phyloP scores from a whole-genome alignment of 129 eudicot genomes.

The Centrapalus pauciflorus region DNA sequence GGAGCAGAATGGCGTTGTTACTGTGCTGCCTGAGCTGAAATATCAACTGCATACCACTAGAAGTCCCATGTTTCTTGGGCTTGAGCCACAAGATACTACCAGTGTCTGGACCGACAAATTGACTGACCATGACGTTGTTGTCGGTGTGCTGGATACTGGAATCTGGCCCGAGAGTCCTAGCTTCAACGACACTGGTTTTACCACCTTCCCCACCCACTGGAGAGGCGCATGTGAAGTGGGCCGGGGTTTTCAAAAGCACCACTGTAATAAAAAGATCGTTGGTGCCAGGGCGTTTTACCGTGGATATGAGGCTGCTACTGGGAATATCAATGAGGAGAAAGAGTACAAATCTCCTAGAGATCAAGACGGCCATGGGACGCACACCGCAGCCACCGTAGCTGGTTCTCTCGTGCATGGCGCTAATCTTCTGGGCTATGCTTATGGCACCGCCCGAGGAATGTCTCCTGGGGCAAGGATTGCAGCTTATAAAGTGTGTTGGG shows the following conservation, averaged over 20 bases:
- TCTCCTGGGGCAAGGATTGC: constrained; percentile 78
- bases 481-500: constrained; percentile 90
- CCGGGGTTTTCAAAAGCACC: constrained; percentile 43
- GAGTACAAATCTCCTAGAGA: constrained; percentile 85
- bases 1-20: constrained; percentile 45
- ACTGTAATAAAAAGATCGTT: constrained; percentile 67
- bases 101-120: constrained; percentile 32
- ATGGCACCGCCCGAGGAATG: constrained; percentile 87
- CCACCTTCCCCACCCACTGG: constrained; percentile 51
- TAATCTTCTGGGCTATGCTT: constrained; percentile 74
- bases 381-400: constrained; percentile 87
- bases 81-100: constrained; percentile 36
- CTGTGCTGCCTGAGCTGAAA: constrained; percentile 56
- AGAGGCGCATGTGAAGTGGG: constrained; percentile 75
- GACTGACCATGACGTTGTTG: constrained; percentile 52
- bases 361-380: constrained; percentile 94
- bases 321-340: constrained; percentile 57
- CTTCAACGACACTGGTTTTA: constrained; percentile 69
- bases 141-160: constrained; percentile 89
- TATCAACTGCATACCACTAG: constrained; percentile 82
- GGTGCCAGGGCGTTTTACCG: constrained; percentile 75
- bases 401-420: constrained; percentile 81
- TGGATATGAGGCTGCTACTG: constrained; percentile 84
- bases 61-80: constrained; percentile 79
- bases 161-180: constrained; percentile 94